Evolutionary conservation across 2,329 filamentous ascomycete genomes (phyloP).

Genomic region (Paracorniculantispora psalliotae): DNA sequence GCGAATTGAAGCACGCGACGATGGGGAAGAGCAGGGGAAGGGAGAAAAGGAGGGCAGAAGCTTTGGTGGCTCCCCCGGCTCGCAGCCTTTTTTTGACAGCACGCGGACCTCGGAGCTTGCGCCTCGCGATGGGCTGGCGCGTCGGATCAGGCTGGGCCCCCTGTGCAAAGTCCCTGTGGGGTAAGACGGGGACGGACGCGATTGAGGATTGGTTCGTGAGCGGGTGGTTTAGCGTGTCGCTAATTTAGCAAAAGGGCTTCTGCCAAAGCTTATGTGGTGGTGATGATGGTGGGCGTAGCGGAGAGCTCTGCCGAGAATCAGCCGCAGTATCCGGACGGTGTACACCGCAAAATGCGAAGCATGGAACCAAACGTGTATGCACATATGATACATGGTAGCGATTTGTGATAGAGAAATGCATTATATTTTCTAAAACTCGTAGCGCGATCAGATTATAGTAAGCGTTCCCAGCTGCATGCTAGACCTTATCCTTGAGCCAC

Average conservation of each 20-base stretch:
- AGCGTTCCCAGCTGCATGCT: too few relatives aligned
- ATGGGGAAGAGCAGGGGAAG: not conserved
- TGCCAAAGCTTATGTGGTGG: not conserved
- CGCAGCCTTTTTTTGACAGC: not conserved
- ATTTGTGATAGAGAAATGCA: too few relatives aligned
- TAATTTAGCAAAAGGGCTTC: not conserved
- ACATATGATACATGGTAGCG: too few relatives aligned
- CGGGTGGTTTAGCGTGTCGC: not conserved
- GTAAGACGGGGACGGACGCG: not conserved
- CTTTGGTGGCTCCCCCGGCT: not conserved
- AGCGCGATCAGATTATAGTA: too few relatives aligned
- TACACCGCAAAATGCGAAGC: too few relatives aligned
- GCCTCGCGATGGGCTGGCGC: conserved; percentile 5
- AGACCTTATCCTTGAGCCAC: too few relatives aligned
- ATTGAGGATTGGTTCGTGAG: conserved; percentile 3
- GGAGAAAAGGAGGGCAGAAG: not conserved
- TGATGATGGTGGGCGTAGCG: not conserved
- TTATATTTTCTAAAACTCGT: too few relatives aligned
- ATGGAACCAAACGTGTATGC: too few relatives aligned
- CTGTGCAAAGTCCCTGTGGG: not conserved
- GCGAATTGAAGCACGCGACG: conserved; percentile 4
- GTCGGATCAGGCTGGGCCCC: not conserved
- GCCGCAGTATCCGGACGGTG: not conserved
- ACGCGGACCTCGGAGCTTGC: conserved; percentile 1
- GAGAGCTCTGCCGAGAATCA: not conserved